Base-by-base conservation (phyloP, 73 alveolate genomes). In the Blepharisma japonicum region DNA sequence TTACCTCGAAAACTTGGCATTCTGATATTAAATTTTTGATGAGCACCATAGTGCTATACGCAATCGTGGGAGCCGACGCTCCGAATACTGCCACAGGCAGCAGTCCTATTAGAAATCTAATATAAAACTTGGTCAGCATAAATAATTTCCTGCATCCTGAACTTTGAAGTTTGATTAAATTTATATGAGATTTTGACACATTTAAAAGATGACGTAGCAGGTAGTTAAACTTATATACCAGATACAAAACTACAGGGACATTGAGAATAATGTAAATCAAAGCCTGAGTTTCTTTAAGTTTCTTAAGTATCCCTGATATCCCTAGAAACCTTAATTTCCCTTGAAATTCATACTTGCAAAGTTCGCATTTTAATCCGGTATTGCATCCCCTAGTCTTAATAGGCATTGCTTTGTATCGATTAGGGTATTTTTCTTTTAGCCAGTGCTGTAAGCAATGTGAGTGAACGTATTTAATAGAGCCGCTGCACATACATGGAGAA, bases 401-500 rank as follows among this genome's bases (percentile, higher is more conserved):
- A 14, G 23, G 23, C 67, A 14, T 61, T 1, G 74, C 48, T 32
- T 32, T 32, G 49, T 8, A 9, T 61, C 18, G 14, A 14, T 61
- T 14, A 25, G 49, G 74, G 74, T 14, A 45, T 70, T 70, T 85
- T n/a, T 82, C 55, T 9, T 81, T 82, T 21, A 85, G 68, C 92
- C 92, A 85, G 25, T 81, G 71, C 74, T 71, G 46, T 54, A 85
- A 46, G 71, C 92, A 85, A 25, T 71, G 49, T 21, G 54, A 81
- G 71, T 85, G 92, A 47, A 85, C 78, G 55, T 23, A 85, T 55
- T 77, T 68, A 32, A 81, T 71, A 14, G 86, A 53, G 45, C 92
- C 92, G 8, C 61, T 71, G 55, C 92, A 85, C 6, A 68, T 72
- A 49, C 92, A 85, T 5, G 92, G 92, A 20, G 83, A 38, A 0